Percentiles rank a stretch among this genome's conserved stretches.
These are phyloP conservation scores for Fusarium tuaranense DNA, from an alignment of 2,329 filamentous ascomycete genomes.

Conservation along the genomic window DNA sequence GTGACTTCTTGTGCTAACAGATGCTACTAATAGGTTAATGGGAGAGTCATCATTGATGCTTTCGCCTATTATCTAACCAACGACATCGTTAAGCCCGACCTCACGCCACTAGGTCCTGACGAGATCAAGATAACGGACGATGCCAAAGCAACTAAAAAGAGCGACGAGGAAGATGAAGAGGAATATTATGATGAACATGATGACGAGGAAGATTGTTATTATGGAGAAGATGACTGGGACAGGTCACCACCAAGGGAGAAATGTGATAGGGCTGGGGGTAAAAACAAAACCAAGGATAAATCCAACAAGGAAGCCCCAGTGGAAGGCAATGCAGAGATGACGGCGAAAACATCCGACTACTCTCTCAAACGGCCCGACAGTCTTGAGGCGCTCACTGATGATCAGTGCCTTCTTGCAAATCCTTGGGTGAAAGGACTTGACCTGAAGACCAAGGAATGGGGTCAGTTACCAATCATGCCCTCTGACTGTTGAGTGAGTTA, in stretches of 20 bases:
- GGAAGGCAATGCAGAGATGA: slow-evolving; percentile 13
- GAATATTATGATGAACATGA: neutral
- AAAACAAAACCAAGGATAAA: neutral
- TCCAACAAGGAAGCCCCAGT: neutral
- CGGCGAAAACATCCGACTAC: neutral
- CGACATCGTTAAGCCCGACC: slow-evolving; percentile 45
- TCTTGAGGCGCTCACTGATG: slow-evolving; percentile 46
- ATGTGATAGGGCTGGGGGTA: neutral
- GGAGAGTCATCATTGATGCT: slow-evolving; percentile 50
- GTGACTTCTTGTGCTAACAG: neutral
- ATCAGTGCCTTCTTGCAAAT: slow-evolving; percentile 49
- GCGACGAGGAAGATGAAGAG: neutral
- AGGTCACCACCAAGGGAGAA: neutral
- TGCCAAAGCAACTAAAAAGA: neutral
- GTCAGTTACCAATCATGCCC: neutral
- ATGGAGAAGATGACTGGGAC: neutral
- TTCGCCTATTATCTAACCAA: slow-evolving; percentile 51
- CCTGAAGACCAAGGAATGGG: slow-evolving; percentile 48
- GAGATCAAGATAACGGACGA: neutral
- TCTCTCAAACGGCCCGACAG: slow-evolving; percentile 36
- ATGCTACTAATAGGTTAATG: slow-evolving; percentile 25
- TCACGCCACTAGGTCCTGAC: slow-evolving; percentile 22
- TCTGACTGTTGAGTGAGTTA: too few relatives aligned
- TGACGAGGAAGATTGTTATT: neutral
- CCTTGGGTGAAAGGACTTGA: slow-evolving; percentile 55